A percentile compares a stretch with the other conserved stretches of the same genome.
These are phyloP conservation scores for Persicaria tinctoria DNA, from an alignment of 148 eudicot genomes.

Conservation along the genomic window DNA sequence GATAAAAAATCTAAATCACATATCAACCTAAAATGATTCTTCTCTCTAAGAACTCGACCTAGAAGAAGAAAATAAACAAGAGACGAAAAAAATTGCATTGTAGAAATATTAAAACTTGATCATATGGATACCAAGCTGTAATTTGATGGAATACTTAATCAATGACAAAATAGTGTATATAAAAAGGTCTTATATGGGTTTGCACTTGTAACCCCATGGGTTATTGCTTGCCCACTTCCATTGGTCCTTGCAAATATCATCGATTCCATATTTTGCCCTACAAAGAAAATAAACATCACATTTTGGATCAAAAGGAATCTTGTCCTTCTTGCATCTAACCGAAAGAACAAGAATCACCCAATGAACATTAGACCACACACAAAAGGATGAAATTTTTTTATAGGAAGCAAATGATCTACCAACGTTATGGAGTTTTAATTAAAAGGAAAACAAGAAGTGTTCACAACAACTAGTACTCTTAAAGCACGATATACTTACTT, in stretches of 20 bases:
- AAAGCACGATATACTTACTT: constrained; percentile 39
- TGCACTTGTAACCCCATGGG: constrained; percentile 9
- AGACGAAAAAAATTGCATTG: not conserved
- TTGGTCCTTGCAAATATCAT: constrained; percentile 7
- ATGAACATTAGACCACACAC: too few relatives aligned
- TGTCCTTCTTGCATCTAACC: too few relatives aligned
- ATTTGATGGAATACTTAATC: not conserved
- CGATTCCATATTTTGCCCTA: constrained; percentile 4
- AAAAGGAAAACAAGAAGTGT: not conserved
- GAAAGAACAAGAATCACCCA: too few relatives aligned
- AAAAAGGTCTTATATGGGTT: not conserved
- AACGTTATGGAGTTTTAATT: not conserved
- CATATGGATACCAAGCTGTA: not conserved
- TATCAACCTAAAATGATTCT: not conserved
- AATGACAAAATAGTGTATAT: too few relatives aligned
- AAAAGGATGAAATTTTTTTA: not conserved
- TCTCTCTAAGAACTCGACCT: not conserved
- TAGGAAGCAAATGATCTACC: not conserved
- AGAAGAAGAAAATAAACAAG: not conserved
- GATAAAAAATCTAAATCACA: too few relatives aligned
- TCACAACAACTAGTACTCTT: not conserved
- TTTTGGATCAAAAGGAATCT: too few relatives aligned
- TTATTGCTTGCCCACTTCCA: constrained; percentile 13
- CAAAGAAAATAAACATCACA: not conserved
- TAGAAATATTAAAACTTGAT: not conserved